A percentile compares a stretch with the other conserved stretches of the same genome.
phyloP scores from a whole-genome alignment of 352 stramenopile genomes.

The Pythium pyrilobum region DNA sequence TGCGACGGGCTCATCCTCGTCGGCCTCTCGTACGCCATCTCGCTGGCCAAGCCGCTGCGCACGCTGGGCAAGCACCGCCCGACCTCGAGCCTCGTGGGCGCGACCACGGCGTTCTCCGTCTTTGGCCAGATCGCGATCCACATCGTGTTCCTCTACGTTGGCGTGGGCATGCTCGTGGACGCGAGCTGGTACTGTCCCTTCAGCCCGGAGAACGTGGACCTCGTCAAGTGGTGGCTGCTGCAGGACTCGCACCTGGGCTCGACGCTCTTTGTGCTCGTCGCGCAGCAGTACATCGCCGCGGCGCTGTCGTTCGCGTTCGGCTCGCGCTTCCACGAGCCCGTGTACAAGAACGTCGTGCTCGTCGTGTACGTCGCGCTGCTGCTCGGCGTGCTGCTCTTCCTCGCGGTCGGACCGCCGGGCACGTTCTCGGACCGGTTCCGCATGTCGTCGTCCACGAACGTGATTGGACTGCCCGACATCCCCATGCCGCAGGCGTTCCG shows the following conservation, averaged over 20 bases:
- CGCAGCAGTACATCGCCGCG: conserved; percentile 18
- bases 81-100: conserved; percentile 50
- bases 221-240: conserved; percentile 36
- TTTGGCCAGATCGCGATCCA: conserved; percentile 44
- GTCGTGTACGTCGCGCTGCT: conserved; percentile 18
- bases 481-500: conserved; percentile 39
- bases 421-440: conserved; percentile 34
- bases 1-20: conserved; percentile 61
- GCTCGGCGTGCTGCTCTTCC: conserved; percentile 19
- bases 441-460: conserved; percentile 40
- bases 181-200: conserved; percentile 34
- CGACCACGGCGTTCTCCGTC: conserved; percentile 33
- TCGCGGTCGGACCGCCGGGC: conserved; percentile 26
- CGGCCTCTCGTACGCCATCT: conserved; percentile 65
- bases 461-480: conserved; percentile 44
- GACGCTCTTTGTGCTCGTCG: conserved; percentile 25
- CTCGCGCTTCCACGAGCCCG: conserved; percentile 26
- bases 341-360: conserved; percentile 32
- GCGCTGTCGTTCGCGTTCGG: conserved; percentile 29
- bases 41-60: conserved; percentile 49
- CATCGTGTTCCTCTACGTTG: conserved; percentile 35
- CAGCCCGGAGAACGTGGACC: conserved; percentile 24
- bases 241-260: conserved; percentile 25
- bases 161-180: conserved; percentile 20
- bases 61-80: conserved; percentile 34